Conservation (phyloP, 2,329 filamentous ascomycete genomes). For the Kalmusia sp. region DNA sequence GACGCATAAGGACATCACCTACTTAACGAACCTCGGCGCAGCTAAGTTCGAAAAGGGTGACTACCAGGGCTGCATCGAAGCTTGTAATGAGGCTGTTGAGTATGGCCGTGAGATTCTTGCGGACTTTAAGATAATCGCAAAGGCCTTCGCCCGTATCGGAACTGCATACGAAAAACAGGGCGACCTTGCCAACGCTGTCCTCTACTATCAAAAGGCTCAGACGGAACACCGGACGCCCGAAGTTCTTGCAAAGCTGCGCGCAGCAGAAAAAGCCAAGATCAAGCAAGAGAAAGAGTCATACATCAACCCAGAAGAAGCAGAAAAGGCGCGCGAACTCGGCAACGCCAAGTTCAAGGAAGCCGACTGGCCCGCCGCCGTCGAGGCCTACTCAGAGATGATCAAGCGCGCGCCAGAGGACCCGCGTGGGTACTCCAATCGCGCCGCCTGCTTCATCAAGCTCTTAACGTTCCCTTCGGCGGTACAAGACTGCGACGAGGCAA, state of each 20-base stretch:
- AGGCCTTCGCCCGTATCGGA: slow-evolving; percentile 95
- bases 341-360: slow-evolving; percentile 97
- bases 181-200: slow-evolving; percentile 79
- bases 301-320: slow-evolving; percentile 88
- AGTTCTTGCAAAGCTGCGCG: slow-evolving; percentile 88
- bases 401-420: slow-evolving; percentile 94
- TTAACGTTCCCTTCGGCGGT: slow-evolving; percentile 94
- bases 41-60: slow-evolving; percentile 97
- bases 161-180: slow-evolving; percentile 91
- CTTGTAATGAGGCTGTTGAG: slow-evolving; percentile 86
- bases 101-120: slow-evolving; percentile 89
- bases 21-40: slow-evolving; percentile 94
- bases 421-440: slow-evolving; percentile 95
- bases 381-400: slow-evolving; percentile 94
- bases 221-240: slow-evolving; percentile 97
- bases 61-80: slow-evolving; percentile 83
- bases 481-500: slow-evolving; percentile 88
- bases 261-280: slow-evolving; percentile 84
- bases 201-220: slow-evolving; percentile 90
- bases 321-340: slow-evolving; percentile 92
- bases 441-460: slow-evolving; percentile 94
- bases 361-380: slow-evolving; percentile 94
- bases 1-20: slow-evolving; percentile 92
- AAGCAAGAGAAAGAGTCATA: slow-evolving; percentile 80
- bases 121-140: slow-evolving; percentile 98